Base-by-base conservation (phyloP, 768 basidiomycete genomes). In the Trametes gibbosa region DNA sequence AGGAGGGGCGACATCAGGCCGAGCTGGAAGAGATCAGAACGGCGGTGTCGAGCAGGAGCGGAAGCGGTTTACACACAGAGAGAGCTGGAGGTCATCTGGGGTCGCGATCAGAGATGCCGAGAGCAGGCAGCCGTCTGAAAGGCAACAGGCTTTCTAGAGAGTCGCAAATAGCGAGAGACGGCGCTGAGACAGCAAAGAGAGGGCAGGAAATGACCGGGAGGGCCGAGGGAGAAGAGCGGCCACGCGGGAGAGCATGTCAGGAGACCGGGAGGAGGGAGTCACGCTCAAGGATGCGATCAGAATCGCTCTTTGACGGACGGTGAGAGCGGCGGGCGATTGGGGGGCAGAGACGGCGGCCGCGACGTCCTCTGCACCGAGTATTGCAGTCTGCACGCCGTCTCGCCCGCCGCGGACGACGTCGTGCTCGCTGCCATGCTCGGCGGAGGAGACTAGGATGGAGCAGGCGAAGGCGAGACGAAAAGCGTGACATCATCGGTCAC, bases 401-500 rank as follows among this genome's bases (percentile, higher is more conserved):
- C 16, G 5, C 41, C 32, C 53, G 53, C n/a, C 43, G 12, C 43
- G 32, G 53, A 4, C 43, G 21, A 29, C 32, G 53, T 13, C 19
- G 16, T 39, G 51, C n/a, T 41, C 35, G 23, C 2, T 27, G 21
- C n/a, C 45, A 14, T 14, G 1, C 13, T 9, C 21, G 21, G 12
- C 10, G 55, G 27, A 40, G 17, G 27, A 21, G 46, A 4, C 16
- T 2, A 32, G 47, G 16, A 37, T 32, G 21, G n/a, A 21, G 35
- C 35, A 21, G 46, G 37, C 3, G 1, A 34, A 29, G 43, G 29
- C 43, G 39, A 40, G 41, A 39, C 49, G 49, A 24, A 43, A 58
- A 50, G 57, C 57, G 57, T 51, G 46, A 51, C 57, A 50, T 58
- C 57, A 58, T 49, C 4, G 50, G 41, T 50, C 56, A 57, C 48